Percentiles rank a stretch among this genome's conserved stretches.
Conservation (phyloP, 1,284 basidiomycete genomes). For the Lentinula novae-zelandiae region DNA sequence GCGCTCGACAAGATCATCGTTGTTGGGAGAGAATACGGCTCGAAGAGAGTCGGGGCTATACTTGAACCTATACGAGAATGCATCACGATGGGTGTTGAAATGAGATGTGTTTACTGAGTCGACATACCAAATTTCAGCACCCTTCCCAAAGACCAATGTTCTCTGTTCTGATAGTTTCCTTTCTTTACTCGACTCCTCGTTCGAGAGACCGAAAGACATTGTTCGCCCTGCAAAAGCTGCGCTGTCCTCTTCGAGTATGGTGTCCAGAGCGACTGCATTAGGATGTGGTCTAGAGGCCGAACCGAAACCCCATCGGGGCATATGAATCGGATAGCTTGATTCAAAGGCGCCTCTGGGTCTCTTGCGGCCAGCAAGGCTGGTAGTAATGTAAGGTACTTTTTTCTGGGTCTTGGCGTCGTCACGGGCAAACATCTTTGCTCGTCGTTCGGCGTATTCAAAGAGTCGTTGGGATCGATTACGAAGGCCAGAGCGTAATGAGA, state of each 20-base stretch:
- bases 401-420: slow-evolving; percentile 2
- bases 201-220: neutral
- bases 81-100: neutral
- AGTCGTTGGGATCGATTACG: slow-evolving; percentile 64
- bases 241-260: slow-evolving; percentile 32
- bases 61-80: slow-evolving; percentile 5
- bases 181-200: neutral
- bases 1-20: neutral
- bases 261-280: slow-evolving; percentile 34
- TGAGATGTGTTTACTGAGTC: neutral
- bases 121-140: slow-evolving; percentile 11
- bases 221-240: slow-evolving; percentile 19
- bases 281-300: slow-evolving; percentile 24
- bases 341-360: slow-evolving; percentile 31
- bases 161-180: neutral
- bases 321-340: slow-evolving; percentile 11
- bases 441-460: slow-evolving; percentile 58
- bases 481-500: slow-evolving; percentile 41
- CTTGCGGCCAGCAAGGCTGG: slow-evolving; percentile 33
- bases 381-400: slow-evolving; percentile 18
- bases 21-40: neutral
- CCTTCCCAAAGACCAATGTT: slow-evolving; percentile 8
- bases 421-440: slow-evolving; percentile 45
- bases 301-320: neutral
- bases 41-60: slow-evolving; percentile 2